phyloP scores from a whole-genome alignment of 805 yeast species.

The Starmerella floris region DNA sequence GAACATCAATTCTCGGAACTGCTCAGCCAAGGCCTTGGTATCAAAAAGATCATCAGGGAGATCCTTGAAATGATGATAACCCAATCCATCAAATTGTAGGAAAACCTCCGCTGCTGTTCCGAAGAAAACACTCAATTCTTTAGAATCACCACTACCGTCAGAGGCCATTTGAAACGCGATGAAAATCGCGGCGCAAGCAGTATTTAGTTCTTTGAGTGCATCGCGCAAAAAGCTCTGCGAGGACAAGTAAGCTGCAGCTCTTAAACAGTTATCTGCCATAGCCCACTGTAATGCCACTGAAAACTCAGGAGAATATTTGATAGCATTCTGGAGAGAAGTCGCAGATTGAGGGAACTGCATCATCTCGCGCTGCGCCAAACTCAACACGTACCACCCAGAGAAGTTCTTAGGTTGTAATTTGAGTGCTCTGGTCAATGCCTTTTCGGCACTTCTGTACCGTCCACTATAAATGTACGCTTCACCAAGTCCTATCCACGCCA shows the following conservation, averaged over 20 bases:
- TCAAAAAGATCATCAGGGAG: not conserved
- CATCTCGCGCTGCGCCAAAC: constrained; percentile 47
- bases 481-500: constrained; percentile 94
- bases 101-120: constrained; percentile 4
- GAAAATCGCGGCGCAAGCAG: constrained; percentile 35
- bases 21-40: not conserved
- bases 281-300: constrained; percentile 43
- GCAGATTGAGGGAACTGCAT: constrained; percentile 57
- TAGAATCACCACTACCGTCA: not conserved
- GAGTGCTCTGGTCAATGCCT: constrained; percentile 60
- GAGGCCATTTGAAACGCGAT: constrained; percentile 22
- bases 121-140: constrained; percentile 3
- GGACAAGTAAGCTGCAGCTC: constrained; percentile 39
- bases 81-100: constrained; percentile 1
- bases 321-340: constrained; percentile 27
- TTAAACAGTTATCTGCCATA: constrained; percentile 28
- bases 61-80: not conserved
- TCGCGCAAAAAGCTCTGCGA: constrained; percentile 54
- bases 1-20: not conserved
- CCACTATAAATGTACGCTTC: constrained; percentile 84
- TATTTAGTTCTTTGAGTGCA: constrained; percentile 38
- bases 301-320: constrained; percentile 21
- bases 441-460: constrained; percentile 69
- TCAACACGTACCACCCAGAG: constrained; percentile 55
- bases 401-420: constrained; percentile 42